phyloP scores from a whole-genome alignment of 1,284 basidiomycete genomes.

The Entoloma clypeatum region DNA sequence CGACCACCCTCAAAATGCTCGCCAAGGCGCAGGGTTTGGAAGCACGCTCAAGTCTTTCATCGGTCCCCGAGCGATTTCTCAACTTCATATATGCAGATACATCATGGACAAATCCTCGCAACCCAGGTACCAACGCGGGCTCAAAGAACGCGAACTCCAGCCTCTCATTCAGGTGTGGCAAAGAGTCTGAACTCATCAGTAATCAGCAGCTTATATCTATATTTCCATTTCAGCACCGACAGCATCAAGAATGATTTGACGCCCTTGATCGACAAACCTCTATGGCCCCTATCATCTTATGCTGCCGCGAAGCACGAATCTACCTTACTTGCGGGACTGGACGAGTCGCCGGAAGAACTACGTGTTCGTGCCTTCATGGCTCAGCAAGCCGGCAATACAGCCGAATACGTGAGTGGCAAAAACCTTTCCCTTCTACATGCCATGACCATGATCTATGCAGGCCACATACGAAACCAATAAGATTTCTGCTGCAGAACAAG shows the following conservation, averaged over 20 bases:
- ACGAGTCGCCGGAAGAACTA: constrained; percentile 81
- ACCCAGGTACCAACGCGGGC: constrained; percentile 20
- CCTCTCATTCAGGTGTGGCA: constrained; percentile 40
- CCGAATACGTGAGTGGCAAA: constrained; percentile 63
- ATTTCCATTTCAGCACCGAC: constrained; percentile 49
- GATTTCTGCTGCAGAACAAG: constrained; percentile 37
- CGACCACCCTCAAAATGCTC: constrained; percentile 51
- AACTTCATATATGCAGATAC: constrained; percentile 16
- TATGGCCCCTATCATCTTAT: constrained; percentile 83
- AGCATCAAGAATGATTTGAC: constrained; percentile 60
- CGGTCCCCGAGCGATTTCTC: neutral
- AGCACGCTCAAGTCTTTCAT: constrained; percentile 24
- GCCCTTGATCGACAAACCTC: constrained; percentile 58
- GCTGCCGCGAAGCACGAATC: constrained; percentile 77
- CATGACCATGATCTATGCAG: constrained; percentile 15
- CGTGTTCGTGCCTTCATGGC: constrained; percentile 66
- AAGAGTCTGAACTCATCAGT: neutral
- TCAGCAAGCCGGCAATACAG: constrained; percentile 48
- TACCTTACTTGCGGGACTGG: constrained; percentile 63
- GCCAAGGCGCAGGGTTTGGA: constrained; percentile 32
- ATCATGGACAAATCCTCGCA: constrained; percentile 39
- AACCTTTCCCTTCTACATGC: neutral
- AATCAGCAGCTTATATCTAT: constrained; percentile 16
- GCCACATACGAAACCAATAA: constrained; percentile 49
- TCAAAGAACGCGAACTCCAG: constrained; percentile 17